phyloP scores from a whole-genome alignment of 495 filamentous ascomycete genomes.

The Copromyces sp. region DNA sequence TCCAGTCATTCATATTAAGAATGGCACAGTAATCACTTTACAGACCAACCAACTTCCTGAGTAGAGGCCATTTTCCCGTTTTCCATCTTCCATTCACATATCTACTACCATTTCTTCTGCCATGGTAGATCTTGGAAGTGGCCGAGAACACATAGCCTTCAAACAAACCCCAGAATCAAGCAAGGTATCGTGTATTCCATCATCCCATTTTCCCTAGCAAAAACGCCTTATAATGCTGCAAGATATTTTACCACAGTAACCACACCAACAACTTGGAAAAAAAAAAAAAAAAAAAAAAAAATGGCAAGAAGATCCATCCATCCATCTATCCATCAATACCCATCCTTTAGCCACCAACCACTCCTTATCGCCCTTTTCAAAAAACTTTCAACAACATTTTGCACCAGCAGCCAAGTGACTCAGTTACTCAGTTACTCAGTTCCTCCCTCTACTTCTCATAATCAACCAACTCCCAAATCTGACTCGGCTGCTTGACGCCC shows the following conservation, averaged over 20 bases:
- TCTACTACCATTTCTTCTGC: background rate
- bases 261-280: background rate
- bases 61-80: background rate
- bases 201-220: background rate
- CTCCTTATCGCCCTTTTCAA: background rate
- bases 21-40: background rate
- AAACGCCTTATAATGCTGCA: background rate
- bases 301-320: background rate
- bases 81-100: background rate
- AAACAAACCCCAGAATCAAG: background rate
- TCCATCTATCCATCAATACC: background rate
- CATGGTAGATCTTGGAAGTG: too few species aligned
- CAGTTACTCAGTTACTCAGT: background rate
- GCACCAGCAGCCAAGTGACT: too few species aligned
- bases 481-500: slow-evolving; percentile 31
- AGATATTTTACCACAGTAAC: background rate
- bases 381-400: background rate
- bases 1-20: background rate
- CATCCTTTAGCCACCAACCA: background rate
- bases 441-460: slow-evolving; percentile 12
- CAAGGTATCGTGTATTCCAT: background rate
- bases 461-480: slow-evolving; percentile 28
- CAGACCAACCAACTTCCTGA: background rate
- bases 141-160: too few species aligned
- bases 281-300: background rate